Conservation (phyloP, 2,329 filamentous ascomycete genomes). For the Fusarium metavorans region DNA sequence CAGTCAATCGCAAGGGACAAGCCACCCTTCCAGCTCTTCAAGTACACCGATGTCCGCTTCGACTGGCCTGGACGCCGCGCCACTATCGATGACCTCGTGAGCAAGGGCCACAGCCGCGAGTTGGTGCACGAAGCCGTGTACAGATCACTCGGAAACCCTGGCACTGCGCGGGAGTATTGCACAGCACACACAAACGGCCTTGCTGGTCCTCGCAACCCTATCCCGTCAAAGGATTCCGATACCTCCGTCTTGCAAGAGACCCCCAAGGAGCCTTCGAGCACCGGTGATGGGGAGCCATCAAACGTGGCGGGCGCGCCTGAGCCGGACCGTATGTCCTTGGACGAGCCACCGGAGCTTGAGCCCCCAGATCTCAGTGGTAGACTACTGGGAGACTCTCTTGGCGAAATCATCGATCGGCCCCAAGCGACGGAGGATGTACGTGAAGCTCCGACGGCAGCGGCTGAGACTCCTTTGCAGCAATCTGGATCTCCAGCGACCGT, state of each 20-base stretch:
- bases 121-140: slow-evolving; percentile 85
- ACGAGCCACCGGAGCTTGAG: slow-evolving; percentile 47
- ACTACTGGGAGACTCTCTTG: slow-evolving; percentile 45
- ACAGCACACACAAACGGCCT: slow-evolving; percentile 68
- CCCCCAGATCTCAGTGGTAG: slow-evolving; percentile 41
- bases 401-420: slow-evolving; percentile 44
- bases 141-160: slow-evolving; percentile 77
- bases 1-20: slow-evolving; percentile 73
- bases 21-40: slow-evolving; percentile 55
- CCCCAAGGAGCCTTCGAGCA: slow-evolving; percentile 21
- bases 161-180: slow-evolving; percentile 80
- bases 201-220: slow-evolving; percentile 73
- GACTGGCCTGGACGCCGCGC: slow-evolving; percentile 55
- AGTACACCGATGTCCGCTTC: slow-evolving; percentile 58
- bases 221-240: slow-evolving; percentile 71
- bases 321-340: slow-evolving; percentile 54
- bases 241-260: slow-evolving; percentile 47
- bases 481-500: slow-evolving; percentile 14
- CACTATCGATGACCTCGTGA: slow-evolving; percentile 50
- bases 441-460: slow-evolving; percentile 35
- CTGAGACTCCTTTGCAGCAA: slow-evolving; percentile 30
- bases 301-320: slow-evolving; percentile 44
- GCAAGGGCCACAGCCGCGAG: slow-evolving; percentile 60
- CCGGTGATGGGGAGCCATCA: slow-evolving; percentile 39
- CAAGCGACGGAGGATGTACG: slow-evolving; percentile 35